A percentile compares a stretch with the other conserved stretches of the same genome.
Conservation (phyloP, 257 asterid species). For the Salvia miltiorrhiza region DNA sequence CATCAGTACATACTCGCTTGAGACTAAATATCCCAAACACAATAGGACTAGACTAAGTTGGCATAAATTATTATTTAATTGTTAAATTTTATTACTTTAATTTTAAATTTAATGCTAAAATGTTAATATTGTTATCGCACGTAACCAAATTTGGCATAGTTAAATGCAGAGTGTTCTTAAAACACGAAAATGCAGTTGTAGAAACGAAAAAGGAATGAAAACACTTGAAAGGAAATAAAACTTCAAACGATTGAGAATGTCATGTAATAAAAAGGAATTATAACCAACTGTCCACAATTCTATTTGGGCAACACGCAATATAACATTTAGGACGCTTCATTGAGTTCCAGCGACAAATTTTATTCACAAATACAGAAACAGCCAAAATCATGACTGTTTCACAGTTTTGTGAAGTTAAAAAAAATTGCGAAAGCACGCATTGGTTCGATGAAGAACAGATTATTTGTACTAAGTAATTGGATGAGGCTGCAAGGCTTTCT, state of each 20-base stretch:
- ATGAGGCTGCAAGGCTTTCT: conserved; percentile 70
- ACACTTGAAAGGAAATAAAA: not conserved
- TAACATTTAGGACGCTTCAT: not conserved
- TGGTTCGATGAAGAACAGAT: not conserved
- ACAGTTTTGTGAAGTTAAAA: not conserved
- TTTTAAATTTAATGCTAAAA: too few relatives aligned
- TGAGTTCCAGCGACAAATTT: conserved; percentile 10
- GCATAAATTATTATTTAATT: too few relatives aligned
- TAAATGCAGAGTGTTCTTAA: not conserved
- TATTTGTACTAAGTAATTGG: conserved; percentile 29
- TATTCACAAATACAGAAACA: conserved; percentile 19
- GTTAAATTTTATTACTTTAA: too few relatives aligned
- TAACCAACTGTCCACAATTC: not conserved
- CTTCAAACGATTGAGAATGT: not conserved
- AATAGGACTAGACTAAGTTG: too few relatives aligned
- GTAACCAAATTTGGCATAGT: not conserved
- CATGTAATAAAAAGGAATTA: not conserved
- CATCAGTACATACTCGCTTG: too few relatives aligned
- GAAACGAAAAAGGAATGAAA: not conserved
- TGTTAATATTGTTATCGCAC: too few relatives aligned
- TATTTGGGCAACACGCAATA: not conserved
- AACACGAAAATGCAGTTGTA: not conserved
- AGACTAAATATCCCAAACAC: too few relatives aligned
- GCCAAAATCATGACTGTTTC: not conserved
- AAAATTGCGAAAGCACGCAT: not conserved